Conservation (phyloP, 2,329 filamentous ascomycete species). For the Fusarium secorum region DNA sequence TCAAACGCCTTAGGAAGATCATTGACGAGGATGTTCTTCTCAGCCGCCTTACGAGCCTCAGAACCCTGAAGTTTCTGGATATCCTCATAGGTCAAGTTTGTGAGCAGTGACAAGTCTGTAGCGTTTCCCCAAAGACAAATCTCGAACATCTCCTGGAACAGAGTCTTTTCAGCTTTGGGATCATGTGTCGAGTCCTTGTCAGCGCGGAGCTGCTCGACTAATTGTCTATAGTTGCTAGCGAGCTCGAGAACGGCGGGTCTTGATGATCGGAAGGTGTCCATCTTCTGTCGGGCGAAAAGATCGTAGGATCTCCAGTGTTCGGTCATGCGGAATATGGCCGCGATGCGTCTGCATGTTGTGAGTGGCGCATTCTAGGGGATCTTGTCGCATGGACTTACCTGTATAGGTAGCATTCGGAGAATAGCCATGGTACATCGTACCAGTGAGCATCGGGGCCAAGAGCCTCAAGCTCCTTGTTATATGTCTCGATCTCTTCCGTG, state of each 20-base stretch:
- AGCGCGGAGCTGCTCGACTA: slow-evolving; percentile 71
- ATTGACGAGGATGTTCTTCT: slow-evolving; percentile 92
- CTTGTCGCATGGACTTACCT: slow-evolving; percentile 55
- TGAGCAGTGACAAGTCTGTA: slow-evolving; percentile 90
- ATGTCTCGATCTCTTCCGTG: slow-evolving; percentile 79
- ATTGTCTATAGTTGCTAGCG: slow-evolving; percentile 77
- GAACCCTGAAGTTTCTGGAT: slow-evolving; percentile 96
- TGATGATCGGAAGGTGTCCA: slow-evolving; percentile 89
- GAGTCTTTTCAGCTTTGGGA: slow-evolving; percentile 73
- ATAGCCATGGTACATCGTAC: slow-evolving; percentile 90
- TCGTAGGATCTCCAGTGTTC: slow-evolving; percentile 90
- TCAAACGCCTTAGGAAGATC: slow-evolving; percentile 79
- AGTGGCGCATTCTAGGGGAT: neutral
- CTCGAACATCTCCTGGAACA: slow-evolving; percentile 94
- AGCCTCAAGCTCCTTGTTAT: slow-evolving; percentile 84
- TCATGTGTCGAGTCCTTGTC: slow-evolving; percentile 62
- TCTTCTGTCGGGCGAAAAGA: slow-evolving; percentile 88
- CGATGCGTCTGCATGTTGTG: slow-evolving; percentile 68
- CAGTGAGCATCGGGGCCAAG: slow-evolving; percentile 75
- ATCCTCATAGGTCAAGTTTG: slow-evolving; percentile 90
- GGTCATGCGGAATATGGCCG: slow-evolving; percentile 78
- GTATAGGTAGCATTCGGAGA: slow-evolving; percentile 93
- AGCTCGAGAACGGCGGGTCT: slow-evolving; percentile 85
- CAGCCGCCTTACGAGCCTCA: slow-evolving; percentile 82
- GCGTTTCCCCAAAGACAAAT: slow-evolving; percentile 98